Conservation (phyloP, 192 early-diverging fungal species). For the Podila minutissima region DNA sequence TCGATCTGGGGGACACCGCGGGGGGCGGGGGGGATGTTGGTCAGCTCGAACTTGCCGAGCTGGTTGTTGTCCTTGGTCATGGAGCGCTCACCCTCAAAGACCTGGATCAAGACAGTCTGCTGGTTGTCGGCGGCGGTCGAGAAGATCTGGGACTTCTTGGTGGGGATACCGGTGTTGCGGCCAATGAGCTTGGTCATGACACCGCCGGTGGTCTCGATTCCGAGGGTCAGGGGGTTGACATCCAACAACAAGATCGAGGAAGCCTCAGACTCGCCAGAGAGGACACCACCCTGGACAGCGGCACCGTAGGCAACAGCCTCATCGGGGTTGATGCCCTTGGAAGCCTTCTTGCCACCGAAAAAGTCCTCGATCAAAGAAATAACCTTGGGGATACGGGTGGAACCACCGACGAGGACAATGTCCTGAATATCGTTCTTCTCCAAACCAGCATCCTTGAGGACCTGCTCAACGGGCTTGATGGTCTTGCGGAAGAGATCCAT, state of each 20-base stretch:
- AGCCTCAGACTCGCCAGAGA: slow-evolving; percentile 76
- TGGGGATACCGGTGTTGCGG: slow-evolving; percentile 93
- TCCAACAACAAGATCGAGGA: slow-evolving; percentile 85
- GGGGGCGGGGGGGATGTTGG: slow-evolving; percentile 92
- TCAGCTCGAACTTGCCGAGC: slow-evolving; percentile 97
- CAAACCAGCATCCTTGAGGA: slow-evolving; percentile 90
- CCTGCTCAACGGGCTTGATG: slow-evolving; percentile 93
- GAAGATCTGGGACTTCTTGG: slow-evolving; percentile 99
- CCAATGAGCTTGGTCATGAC: slow-evolving; percentile 96
- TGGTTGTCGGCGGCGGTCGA: slow-evolving; percentile 98
- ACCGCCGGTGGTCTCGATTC: slow-evolving; percentile 98
- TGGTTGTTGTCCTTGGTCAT: slow-evolving; percentile 99
- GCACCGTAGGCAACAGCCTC: slow-evolving; percentile 99
- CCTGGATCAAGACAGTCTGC: slow-evolving; percentile 94
- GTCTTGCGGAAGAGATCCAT: slow-evolving; percentile 94
- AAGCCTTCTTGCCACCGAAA: slow-evolving; percentile 97
- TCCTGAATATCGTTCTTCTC: slow-evolving; percentile 91
- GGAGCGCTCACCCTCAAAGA: slow-evolving; percentile 96
- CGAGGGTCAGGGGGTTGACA: slow-evolving; percentile 96
- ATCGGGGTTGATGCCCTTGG: slow-evolving; percentile 98
- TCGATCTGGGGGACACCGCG: slow-evolving; percentile 98
- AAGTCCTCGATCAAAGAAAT: slow-evolving; percentile 91
- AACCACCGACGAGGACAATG: slow-evolving; percentile 98
- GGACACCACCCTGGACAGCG: slow-evolving; percentile 94
- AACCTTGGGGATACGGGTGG: slow-evolving; percentile 99